A percentile compares a stretch with the other conserved stretches of the same genome.
Conservation (phyloP, 768 basidiomycete genomes). For the Pleurotus eryngii region DNA sequence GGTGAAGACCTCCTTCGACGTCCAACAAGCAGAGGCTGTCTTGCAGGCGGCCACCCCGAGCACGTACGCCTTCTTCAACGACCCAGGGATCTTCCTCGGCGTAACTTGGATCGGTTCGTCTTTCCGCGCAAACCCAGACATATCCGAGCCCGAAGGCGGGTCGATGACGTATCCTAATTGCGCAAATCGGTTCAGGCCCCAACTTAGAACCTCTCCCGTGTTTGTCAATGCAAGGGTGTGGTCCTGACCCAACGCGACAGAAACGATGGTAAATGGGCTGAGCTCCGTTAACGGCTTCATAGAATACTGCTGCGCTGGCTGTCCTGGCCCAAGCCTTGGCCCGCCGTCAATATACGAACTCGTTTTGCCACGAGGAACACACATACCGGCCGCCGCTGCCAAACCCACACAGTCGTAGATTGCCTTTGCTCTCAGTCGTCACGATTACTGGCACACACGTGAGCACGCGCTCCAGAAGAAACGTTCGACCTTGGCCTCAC, state of each 20-base stretch:
- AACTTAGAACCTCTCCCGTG: conserved; percentile 80
- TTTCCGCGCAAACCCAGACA: conserved; percentile 32
- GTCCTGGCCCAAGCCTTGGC: conserved; percentile 63
- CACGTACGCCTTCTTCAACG: conserved; percentile 75
- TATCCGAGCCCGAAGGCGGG: conserved; percentile 21
- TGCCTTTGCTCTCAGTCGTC: conserved; percentile 69
- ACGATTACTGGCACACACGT: conserved; percentile 41
- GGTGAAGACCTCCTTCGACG: conserved; percentile 64
- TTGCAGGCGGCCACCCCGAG: conserved; percentile 84
- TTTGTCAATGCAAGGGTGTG: conserved; percentile 87
- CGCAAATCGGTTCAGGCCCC: conserved; percentile 87
- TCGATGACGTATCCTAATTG: conserved; percentile 90
- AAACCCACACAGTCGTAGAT: conserved; percentile 85
- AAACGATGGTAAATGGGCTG: conserved; percentile 45
- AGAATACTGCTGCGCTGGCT: conserved; percentile 73
- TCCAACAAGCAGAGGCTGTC: conserved; percentile 89
- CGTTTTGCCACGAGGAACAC: not conserved
- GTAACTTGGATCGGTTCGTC: conserved; percentile 77
- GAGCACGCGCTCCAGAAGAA: not conserved
- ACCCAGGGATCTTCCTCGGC: conserved; percentile 71
- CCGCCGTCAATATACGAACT: not conserved
- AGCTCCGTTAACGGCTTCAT: conserved; percentile 61
- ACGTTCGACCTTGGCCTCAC: conserved; percentile 26
- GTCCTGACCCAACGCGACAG: conserved; percentile 88
- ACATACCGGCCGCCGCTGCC: conserved; percentile 80